These are phyloP conservation scores for Fusarium cyanostomum DNA, from an alignment of 2,329 filamentous ascomycete species.

Conservation along the genomic window DNA sequence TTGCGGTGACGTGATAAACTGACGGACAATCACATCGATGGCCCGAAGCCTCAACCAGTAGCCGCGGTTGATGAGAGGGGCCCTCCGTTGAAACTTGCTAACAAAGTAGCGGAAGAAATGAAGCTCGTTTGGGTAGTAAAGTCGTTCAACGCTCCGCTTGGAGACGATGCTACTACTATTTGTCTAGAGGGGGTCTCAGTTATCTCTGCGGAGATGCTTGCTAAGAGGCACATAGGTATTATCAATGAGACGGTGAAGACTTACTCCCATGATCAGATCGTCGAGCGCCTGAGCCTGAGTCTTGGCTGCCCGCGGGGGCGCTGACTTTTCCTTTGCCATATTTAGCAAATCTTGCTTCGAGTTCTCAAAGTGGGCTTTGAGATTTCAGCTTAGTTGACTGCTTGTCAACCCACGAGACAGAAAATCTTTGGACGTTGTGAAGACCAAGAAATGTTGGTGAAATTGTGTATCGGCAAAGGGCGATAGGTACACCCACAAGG, in stretches of 20 bases:
- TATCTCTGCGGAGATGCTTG: neutral
- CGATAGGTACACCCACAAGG: neutral
- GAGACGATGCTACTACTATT: conserved; percentile 94
- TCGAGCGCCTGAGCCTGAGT: conserved; percentile 51
- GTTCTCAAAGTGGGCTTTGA: neutral
- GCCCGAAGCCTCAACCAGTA: conserved; percentile 88
- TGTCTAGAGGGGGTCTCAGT: conserved; percentile 61
- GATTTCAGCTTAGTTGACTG: neutral
- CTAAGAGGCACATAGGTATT: neutral
- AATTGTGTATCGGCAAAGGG: conserved; percentile 17
- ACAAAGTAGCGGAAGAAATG: conserved; percentile 92
- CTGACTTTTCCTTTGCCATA: conserved; percentile 29
- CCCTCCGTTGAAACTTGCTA: conserved; percentile 80
- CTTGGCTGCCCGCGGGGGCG: conserved; percentile 31
- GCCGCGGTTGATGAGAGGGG: conserved; percentile 90
- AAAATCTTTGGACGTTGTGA: conserved; percentile 7
- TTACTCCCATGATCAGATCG: conserved; percentile 65
- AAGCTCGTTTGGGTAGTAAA: conserved; percentile 80
- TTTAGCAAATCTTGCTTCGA: neutral
- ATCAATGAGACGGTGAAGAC: conserved; percentile 36
- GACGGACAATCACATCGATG: conserved; percentile 76
- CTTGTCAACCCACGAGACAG: neutral
- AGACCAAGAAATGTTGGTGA: conserved; percentile 30
- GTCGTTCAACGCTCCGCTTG: conserved; percentile 89
- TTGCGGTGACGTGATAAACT: conserved; percentile 70